Conservation (phyloP, 345 rosid species). For the Eucalyptus erythrocorys region DNA sequence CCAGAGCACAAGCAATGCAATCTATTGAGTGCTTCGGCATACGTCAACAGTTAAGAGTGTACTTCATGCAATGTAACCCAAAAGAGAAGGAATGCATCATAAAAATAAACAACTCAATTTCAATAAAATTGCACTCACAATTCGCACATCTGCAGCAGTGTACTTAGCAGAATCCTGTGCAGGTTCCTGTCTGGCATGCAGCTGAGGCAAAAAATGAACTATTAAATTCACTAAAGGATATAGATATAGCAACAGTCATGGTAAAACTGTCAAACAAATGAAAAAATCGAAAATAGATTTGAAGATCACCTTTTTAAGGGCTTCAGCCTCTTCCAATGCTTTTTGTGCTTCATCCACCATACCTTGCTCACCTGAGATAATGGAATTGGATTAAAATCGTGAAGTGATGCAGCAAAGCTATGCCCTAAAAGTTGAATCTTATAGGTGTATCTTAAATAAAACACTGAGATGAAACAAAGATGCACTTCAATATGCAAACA, state of each 20-base stretch:
- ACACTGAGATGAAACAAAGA: neutral
- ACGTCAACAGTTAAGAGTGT: neutral
- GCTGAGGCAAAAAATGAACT: constrained; percentile 25
- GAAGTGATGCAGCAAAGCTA: neutral
- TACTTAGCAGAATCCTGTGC: constrained; percentile 67
- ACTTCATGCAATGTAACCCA: neutral
- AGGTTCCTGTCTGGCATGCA: constrained; percentile 74
- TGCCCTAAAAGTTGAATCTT: neutral
- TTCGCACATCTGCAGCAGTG: constrained; percentile 95
- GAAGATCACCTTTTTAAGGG: constrained; percentile 82
- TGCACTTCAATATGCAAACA: neutral
- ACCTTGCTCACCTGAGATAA: constrained; percentile 78
- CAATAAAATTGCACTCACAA: constrained; percentile 43
- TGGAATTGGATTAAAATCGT: neutral
- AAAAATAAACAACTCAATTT: neutral
- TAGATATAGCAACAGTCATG: neutral
- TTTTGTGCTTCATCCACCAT: constrained; percentile 99
- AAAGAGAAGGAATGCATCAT: neutral
- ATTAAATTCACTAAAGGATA: neutral
- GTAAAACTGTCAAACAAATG: neutral
- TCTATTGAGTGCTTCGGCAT: neutral
- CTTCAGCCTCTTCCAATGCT: constrained; percentile 98
- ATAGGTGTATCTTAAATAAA: neutral
- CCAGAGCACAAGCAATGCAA: neutral
- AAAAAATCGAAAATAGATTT: neutral